phyloP scores from a whole-genome alignment of 345 rosid genomes.

The Zanthoxylum bungeanum region DNA sequence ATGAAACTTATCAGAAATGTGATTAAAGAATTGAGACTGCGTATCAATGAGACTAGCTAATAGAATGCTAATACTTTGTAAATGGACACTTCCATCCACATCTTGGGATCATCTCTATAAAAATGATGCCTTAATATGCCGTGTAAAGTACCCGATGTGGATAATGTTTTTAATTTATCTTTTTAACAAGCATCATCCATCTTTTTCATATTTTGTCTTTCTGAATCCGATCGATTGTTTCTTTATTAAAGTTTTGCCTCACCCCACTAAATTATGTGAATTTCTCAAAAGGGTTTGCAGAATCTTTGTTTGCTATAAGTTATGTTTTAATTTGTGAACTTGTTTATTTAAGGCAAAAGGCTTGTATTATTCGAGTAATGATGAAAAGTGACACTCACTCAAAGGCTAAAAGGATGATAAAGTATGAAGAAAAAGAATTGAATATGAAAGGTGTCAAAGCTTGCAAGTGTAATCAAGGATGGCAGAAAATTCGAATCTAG shows the following conservation, averaged over 20 bases:
- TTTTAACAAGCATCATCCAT: neutral
- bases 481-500: too few relatives aligned
- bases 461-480: neutral
- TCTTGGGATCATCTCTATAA: neutral
- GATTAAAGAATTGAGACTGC: neutral
- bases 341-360: neutral
- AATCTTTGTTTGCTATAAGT: slow-evolving; percentile 2
- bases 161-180: slow-evolving; percentile 18
- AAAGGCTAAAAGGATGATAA: neutral
- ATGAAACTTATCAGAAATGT: slow-evolving; percentile 9
- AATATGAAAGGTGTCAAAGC: neutral
- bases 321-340: neutral
- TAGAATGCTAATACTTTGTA: neutral
- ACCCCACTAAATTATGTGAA: slow-evolving; percentile 16
- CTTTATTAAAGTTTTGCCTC: slow-evolving; percentile 34
- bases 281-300: slow-evolving; percentile 16
- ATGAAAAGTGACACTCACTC: neutral
- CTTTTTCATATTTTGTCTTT: slow-evolving; percentile 7
- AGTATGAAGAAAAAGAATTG: neutral
- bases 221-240: slow-evolving; percentile 1
- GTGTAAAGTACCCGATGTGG: slow-evolving; percentile 13
- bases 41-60: slow-evolving; percentile 13
- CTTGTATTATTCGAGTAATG: slow-evolving; percentile 7
- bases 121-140: neutral
- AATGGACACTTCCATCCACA: neutral